Percentiles rank a stretch among this genome's conserved stretches.
phyloP scores from a whole-genome alignment of 2,329 filamentous ascomycete species.

The Massarina eburnea region DNA sequence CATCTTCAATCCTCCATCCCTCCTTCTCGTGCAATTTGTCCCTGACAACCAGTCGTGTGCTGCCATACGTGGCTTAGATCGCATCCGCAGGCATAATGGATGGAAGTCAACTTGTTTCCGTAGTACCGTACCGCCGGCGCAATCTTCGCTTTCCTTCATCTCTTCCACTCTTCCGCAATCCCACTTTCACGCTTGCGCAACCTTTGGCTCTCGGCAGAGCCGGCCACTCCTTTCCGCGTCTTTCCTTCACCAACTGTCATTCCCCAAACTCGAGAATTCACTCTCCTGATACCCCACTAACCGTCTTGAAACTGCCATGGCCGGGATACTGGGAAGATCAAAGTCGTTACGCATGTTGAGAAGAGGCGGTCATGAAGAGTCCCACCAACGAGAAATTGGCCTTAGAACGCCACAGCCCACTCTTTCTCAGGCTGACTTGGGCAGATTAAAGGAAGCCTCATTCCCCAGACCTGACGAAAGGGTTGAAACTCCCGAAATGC shows the following conservation, averaged over 20 bases:
- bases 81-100: constrained; percentile 23
- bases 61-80: constrained; percentile 26
- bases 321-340: constrained; percentile 41
- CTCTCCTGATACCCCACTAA: constrained; percentile 33
- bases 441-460: constrained; percentile 36
- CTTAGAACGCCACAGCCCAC: constrained; percentile 25
- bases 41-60: constrained; percentile 28
- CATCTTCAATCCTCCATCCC: constrained; percentile 18
- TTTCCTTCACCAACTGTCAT: constrained; percentile 19
- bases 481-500: constrained; percentile 33
- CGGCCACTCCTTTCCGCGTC: constrained; percentile 42
- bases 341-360: constrained; percentile 40
- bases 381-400: constrained; percentile 27
- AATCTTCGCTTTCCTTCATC: constrained; percentile 20
- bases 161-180: constrained; percentile 16
- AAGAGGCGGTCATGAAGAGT: constrained; percentile 34
- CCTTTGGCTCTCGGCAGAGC: constrained; percentile 41
- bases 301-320: constrained; percentile 42
- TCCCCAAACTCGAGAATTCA: background rate
- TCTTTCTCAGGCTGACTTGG: constrained; percentile 26
- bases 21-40: constrained; percentile 39
- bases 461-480: constrained; percentile 26
- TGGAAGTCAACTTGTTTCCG: constrained; percentile 27
- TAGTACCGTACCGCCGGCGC: constrained; percentile 21
- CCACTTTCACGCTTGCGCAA: constrained; percentile 20